Evolutionary conservation across 1,284 basidiomycete species (phyloP).

Genomic region (Boletus smithii): DNA sequence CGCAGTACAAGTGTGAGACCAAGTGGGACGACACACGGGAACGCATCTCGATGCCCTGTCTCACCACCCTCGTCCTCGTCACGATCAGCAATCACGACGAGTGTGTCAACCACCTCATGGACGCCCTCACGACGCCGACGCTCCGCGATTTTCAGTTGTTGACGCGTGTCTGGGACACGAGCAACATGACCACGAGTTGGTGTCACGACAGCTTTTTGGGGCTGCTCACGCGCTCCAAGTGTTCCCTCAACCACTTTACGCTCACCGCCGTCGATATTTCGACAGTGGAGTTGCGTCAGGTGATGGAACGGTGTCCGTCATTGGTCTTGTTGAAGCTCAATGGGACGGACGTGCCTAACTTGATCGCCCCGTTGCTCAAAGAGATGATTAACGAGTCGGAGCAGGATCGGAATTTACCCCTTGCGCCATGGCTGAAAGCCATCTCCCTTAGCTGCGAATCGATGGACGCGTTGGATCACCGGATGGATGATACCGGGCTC

Average conservation of each 20-base stretch:
- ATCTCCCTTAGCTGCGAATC: constrained; percentile 32
- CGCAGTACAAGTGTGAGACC: constrained; percentile 27
- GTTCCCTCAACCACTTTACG: constrained; percentile 31
- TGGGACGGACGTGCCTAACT: constrained; percentile 21
- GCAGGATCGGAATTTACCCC: constrained; percentile 17
- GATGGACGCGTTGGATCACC: constrained; percentile 17
- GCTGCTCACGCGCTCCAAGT: constrained; percentile 26
- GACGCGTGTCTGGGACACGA: constrained; percentile 32
- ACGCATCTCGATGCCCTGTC: constrained; percentile 30
- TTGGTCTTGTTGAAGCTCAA: constrained; percentile 30
- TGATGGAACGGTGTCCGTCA: constrained; percentile 30
- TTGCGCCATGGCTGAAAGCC: constrained; percentile 30
- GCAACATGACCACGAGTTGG: constrained; percentile 27
- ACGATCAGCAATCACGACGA: constrained; percentile 30
- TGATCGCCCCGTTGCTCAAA: constrained; percentile 23
- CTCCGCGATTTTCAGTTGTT: constrained; percentile 33
- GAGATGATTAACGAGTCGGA: constrained; percentile 25
- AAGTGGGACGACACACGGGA: constrained; percentile 26
- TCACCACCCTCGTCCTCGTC: constrained; percentile 30
- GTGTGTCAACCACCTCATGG: constrained; percentile 26
- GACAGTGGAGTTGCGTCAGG: constrained; percentile 22
- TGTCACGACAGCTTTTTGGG: constrained; percentile 28
- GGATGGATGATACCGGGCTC: constrained; percentile 23
- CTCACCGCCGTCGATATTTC: constrained; percentile 27
- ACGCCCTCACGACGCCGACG: constrained; percentile 21